A percentile compares a stretch with the other conserved stretches of the same genome.
Conservation (phyloP, 2,329 filamentous ascomycete genomes). For the Parastagonospora avenae region DNA sequence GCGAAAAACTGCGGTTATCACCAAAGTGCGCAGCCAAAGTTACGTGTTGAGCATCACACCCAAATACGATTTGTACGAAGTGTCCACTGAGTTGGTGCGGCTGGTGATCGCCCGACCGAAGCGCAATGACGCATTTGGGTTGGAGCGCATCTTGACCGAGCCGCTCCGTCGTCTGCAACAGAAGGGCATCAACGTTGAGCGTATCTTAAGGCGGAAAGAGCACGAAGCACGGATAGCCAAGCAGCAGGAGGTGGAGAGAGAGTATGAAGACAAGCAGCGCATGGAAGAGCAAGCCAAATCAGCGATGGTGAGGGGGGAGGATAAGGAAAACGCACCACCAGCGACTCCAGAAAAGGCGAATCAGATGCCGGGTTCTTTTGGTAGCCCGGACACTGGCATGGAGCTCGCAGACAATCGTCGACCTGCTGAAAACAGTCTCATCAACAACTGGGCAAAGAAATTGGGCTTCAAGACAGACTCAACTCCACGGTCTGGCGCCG, state of each 20-base stretch:
- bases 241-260: constrained; percentile 72
- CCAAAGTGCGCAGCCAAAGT: constrained; percentile 69
- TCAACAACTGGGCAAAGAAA: constrained; percentile 46
- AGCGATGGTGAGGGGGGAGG: constrained; percentile 16
- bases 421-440: constrained; percentile 29
- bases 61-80: constrained; percentile 84
- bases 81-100: constrained; percentile 84
- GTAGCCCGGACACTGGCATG: constrained; percentile 39
- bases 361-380: constrained; percentile 46
- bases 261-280: constrained; percentile 65
- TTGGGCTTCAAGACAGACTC: constrained; percentile 41
- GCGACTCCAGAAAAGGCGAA: constrained; percentile 36
- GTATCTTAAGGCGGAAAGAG: constrained; percentile 86
- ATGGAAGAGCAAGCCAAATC: constrained; percentile 37
- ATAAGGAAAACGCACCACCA: constrained; percentile 20
- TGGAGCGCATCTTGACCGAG: constrained; percentile 88
- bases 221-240: constrained; percentile 88
- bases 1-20: constrained; percentile 69
- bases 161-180: constrained; percentile 80
- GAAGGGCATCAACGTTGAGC: constrained; percentile 95
- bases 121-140: constrained; percentile 84
- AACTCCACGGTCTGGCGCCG: constrained; percentile 9
- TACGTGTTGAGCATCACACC: constrained; percentile 78
- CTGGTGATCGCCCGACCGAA: constrained; percentile 81
- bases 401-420: constrained; percentile 33